These are phyloP conservation scores for Aspergillus carbonarius DNA, from an alignment of 2,329 filamentous ascomycete species.

Conservation along the genomic window DNA sequence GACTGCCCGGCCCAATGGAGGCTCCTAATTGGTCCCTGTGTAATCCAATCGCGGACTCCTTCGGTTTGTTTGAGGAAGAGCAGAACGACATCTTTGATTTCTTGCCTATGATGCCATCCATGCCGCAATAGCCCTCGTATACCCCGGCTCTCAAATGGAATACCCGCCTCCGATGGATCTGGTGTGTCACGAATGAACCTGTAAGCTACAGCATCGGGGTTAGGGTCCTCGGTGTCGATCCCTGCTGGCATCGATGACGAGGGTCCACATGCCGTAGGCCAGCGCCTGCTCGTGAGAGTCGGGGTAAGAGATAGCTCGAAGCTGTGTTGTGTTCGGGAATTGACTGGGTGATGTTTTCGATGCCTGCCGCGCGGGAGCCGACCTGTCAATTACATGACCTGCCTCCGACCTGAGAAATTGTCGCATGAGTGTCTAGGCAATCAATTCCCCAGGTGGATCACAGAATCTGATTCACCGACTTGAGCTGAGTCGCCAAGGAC, in stretches of 20 bases:
- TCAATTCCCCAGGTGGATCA: not conserved
- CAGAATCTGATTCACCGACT: not conserved
- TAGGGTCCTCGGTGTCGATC: not conserved
- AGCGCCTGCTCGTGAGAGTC: not conserved
- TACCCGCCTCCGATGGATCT: not conserved
- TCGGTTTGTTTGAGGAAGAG: constrained; percentile 37
- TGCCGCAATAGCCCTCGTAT: constrained; percentile 20
- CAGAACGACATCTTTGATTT: constrained; percentile 40
- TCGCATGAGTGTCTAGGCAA: not conserved
- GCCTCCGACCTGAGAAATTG: not conserved
- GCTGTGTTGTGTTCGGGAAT: not conserved
- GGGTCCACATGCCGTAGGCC: not conserved
- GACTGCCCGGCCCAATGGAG: constrained; percentile 32
- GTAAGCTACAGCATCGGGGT: not conserved
- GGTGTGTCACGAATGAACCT: not conserved
- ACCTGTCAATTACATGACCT: not conserved
- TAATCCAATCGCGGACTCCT: constrained; percentile 38
- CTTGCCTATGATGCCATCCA: constrained; percentile 34
- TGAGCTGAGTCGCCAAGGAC: not conserved
- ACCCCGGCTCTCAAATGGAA: not conserved
- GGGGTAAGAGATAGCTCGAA: not conserved
- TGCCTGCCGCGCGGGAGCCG: not conserved
- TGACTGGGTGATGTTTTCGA: not conserved
- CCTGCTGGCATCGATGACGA: not conserved
- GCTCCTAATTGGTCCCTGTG: constrained; percentile 38